These are phyloP conservation scores for Quercus bicolor DNA, from an alignment of 306 rosid genomes.

Conservation along the genomic window DNA sequence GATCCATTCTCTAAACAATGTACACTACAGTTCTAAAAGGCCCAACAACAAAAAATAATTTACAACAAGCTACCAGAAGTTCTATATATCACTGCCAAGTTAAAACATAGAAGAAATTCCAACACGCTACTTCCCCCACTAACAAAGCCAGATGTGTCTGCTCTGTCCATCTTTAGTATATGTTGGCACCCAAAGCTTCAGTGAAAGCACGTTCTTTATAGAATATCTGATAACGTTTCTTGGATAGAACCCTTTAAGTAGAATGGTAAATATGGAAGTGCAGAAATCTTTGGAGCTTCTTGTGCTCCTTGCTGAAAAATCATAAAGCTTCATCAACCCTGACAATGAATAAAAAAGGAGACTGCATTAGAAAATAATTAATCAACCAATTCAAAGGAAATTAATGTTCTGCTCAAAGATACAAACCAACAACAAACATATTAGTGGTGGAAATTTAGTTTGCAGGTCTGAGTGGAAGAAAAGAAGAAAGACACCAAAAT, in stretches of 20 bases:
- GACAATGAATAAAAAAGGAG: slow-evolving; percentile 22
- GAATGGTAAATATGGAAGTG: slow-evolving; percentile 37
- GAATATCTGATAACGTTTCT: slow-evolving; percentile 80
- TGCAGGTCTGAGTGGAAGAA: neutral
- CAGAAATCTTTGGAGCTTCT: slow-evolving; percentile 61
- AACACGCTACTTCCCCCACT: slow-evolving; percentile 59
- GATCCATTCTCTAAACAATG: slow-evolving; percentile 65
- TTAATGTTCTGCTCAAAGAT: neutral
- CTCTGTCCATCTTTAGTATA: slow-evolving; percentile 61
- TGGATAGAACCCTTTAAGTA: slow-evolving; percentile 83
- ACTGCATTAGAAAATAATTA: neutral
- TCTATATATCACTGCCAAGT: slow-evolving; percentile 24
- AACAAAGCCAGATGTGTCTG: slow-evolving; percentile 92
- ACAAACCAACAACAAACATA: neutral
- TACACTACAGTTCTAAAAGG: slow-evolving; percentile 36
- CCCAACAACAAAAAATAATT: slow-evolving; percentile 36
- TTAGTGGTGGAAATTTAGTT: neutral
- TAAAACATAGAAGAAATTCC: slow-evolving; percentile 33
- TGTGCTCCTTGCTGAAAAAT: slow-evolving; percentile 58
- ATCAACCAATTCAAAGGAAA: neutral
- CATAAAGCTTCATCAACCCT: slow-evolving; percentile 82
- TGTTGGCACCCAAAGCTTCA: slow-evolving; percentile 20
- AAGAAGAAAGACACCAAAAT: neutral
- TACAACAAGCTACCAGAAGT: slow-evolving; percentile 32
- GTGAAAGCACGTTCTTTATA: slow-evolving; percentile 24